Evolutionary conservation across 2,329 filamentous ascomycete genomes (phyloP).

Genomic region (Penicillium sp.): DNA sequence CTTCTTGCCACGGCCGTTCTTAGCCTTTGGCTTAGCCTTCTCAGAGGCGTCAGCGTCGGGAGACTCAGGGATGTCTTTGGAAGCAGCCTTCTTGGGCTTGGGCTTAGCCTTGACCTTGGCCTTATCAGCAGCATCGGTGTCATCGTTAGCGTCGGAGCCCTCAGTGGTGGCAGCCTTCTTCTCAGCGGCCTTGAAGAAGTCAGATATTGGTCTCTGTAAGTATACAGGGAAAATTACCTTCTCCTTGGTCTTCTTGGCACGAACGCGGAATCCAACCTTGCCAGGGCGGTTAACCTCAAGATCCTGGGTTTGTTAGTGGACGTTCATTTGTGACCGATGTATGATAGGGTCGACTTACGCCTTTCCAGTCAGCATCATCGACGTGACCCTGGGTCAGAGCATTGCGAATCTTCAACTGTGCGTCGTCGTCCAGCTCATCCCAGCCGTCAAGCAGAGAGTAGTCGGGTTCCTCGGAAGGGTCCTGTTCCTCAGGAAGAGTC

Average conservation of each 20-base stretch:
- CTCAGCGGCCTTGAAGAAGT: slow-evolving; percentile 3
- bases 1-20: slow-evolving; percentile 7
- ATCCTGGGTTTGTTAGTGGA: slow-evolving; percentile 52
- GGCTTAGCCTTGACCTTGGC: slow-evolving; percentile 1
- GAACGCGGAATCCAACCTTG: slow-evolving; percentile 56
- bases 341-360: slow-evolving; percentile 52
- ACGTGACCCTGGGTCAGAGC: slow-evolving; percentile 75
- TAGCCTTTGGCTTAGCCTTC: slow-evolving; percentile 9
- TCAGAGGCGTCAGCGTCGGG: slow-evolving; percentile 2
- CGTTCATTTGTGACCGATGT: not conserved
- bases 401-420: slow-evolving; percentile 67
- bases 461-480: slow-evolving; percentile 47
- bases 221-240: slow-evolving; percentile 13
- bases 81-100: slow-evolving; percentile 4
- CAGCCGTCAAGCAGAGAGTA: slow-evolving; percentile 71
- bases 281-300: slow-evolving; percentile 67
- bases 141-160: slow-evolving; percentile 16
- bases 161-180: slow-evolving; percentile 17
- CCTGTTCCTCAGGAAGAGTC: slow-evolving; percentile 33
- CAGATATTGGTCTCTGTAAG: slow-evolving; percentile 2
- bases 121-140: not conserved
- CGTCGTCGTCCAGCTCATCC: slow-evolving; percentile 65
- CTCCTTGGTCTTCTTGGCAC: slow-evolving; percentile 31
- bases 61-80: slow-evolving; percentile 8
- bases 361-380: slow-evolving; percentile 79